Evolutionary conservation across 108 stramenopile species (phyloP).

Genomic region (Cyclostephanos invisitatus): DNA sequence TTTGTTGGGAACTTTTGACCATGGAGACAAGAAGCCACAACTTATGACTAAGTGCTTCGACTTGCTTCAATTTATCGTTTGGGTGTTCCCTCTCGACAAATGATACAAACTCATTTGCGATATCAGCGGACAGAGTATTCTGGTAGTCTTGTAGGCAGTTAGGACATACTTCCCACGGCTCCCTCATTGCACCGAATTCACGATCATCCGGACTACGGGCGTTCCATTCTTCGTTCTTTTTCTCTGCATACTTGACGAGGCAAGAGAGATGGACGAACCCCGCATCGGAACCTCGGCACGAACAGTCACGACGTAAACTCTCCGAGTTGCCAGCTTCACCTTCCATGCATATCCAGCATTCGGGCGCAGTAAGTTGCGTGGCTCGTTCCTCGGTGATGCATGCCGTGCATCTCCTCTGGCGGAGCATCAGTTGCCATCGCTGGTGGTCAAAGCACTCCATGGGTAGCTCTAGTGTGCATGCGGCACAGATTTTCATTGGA

Average conservation of each 20-base stretch:
- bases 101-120: neutral
- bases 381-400: neutral
- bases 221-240: neutral
- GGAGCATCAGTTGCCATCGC: neutral
- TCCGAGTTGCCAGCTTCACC: neutral
- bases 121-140: neutral
- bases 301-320: conserved; percentile 12
- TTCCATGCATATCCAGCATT: neutral
- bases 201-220: neutral
- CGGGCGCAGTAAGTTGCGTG: neutral
- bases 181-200: neutral
- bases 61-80: neutral
- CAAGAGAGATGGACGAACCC: conserved; percentile 15
- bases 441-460: neutral
- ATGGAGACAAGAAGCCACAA: neutral
- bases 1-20: neutral
- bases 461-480: neutral
- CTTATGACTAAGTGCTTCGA: neutral
- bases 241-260: conserved; percentile 7
- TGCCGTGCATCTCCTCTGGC: neutral
- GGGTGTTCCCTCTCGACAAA: neutral
- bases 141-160: neutral
- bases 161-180: neutral
- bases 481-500: neutral
- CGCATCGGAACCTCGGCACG: conserved; percentile 1